Evolutionary conservation across 129 eudicot species (phyloP).

Genomic region (Deinandra increscens): DNA sequence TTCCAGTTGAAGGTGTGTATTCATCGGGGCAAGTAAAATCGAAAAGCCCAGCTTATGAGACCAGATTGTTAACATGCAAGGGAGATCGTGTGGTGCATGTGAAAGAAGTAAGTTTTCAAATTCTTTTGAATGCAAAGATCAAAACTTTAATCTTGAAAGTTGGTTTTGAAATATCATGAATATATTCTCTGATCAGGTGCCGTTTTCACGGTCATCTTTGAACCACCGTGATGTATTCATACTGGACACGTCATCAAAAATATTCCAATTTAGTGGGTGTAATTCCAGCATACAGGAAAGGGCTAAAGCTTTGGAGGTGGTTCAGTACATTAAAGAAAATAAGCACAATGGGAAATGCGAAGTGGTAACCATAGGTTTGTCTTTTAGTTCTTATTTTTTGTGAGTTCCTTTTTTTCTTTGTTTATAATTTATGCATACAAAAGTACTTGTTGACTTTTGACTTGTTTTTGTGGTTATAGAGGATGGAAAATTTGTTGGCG

Average conservation of each 20-base stretch:
- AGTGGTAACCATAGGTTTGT: constrained; percentile 64
- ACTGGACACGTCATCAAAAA: constrained; percentile 63
- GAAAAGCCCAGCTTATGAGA: constrained; percentile 39
- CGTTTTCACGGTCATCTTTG: constrained; percentile 67
- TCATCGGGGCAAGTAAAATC: constrained; percentile 47
- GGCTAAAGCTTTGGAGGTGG: constrained; percentile 83
- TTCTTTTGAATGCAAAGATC: constrained; percentile 3
- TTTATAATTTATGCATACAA: neutral
- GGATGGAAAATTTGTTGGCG: constrained; percentile 79
- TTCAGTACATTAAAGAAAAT: constrained; percentile 62
- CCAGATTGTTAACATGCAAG: constrained; percentile 67
- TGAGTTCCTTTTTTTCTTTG: neutral
- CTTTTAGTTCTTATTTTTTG: neutral
- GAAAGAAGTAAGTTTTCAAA: constrained; percentile 44
- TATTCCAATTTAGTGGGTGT: constrained; percentile 64
- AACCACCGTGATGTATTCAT: constrained; percentile 77
- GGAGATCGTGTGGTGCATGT: constrained; percentile 87
- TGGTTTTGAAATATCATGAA: neutral
- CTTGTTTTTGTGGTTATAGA: constrained; percentile 39
- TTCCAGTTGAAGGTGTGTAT: constrained; percentile 72
- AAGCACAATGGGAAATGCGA: constrained; percentile 70
- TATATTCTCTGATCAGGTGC: constrained; percentile 47
- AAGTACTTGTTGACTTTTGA: neutral
- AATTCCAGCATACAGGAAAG: constrained; percentile 74
- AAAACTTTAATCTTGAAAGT: neutral